These are phyloP conservation scores for Fusarium compactum DNA, from an alignment of 2,329 filamentous ascomycete genomes.

Conservation along the genomic window DNA sequence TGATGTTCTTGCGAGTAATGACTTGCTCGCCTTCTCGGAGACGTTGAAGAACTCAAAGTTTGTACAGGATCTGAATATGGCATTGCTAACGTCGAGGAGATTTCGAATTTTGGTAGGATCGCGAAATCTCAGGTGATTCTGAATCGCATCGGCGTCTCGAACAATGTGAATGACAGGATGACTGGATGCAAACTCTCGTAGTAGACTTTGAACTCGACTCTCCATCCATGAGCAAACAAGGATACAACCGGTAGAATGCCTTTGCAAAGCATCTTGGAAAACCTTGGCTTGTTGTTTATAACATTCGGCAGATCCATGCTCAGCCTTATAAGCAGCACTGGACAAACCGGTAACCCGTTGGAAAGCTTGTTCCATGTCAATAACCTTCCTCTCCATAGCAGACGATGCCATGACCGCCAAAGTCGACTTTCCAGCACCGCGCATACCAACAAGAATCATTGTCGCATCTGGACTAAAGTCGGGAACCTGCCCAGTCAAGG, in stretches of 20 bases:
- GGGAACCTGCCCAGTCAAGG: constrained; percentile 47
- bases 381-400: constrained; percentile 74
- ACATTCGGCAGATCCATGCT: constrained; percentile 71
- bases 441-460: constrained; percentile 78
- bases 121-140: constrained; percentile 69
- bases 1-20: constrained; percentile 23
- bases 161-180: constrained; percentile 79
- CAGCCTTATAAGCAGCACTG: constrained; percentile 71
- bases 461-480: constrained; percentile 72
- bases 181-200: constrained; percentile 71
- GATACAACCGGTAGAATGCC: constrained; percentile 71
- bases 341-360: constrained; percentile 72
- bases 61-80: constrained; percentile 73
- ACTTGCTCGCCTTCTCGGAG: constrained; percentile 64
- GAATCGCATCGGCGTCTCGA: constrained; percentile 73
- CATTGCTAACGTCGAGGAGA: constrained; percentile 67
- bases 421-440: constrained; percentile 81
- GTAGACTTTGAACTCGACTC: constrained; percentile 68
- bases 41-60: constrained; percentile 84
- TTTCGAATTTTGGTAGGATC: constrained; percentile 68
- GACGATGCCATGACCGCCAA: constrained; percentile 80
- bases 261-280: constrained; percentile 68
- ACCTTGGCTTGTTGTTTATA: constrained; percentile 72
- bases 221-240: constrained; percentile 81
- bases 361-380: constrained; percentile 78